phyloP scores from a whole-genome alignment of 208 protist genomes.

The Jaenimonas drosophilae region DNA sequence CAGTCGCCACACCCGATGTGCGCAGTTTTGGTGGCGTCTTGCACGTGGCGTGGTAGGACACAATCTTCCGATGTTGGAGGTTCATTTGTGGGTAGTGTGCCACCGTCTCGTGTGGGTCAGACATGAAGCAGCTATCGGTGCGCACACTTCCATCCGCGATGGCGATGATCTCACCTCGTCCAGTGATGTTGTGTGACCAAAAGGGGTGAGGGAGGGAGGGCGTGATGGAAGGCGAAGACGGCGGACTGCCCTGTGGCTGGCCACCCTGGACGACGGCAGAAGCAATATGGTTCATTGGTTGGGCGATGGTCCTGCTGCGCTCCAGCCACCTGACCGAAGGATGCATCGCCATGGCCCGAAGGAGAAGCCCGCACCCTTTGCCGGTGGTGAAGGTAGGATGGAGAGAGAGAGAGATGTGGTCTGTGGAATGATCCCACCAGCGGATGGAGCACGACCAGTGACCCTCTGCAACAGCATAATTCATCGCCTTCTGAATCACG shows the following conservation, averaged over 20 bases:
- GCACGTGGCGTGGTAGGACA: conserved; percentile 57
- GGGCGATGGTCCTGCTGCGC: conserved; percentile 6
- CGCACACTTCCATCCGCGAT: conserved; percentile 86
- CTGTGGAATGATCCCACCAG: no score
- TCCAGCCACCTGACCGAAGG: conserved; percentile 73
- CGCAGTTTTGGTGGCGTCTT: no score
- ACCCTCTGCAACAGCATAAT: no score
- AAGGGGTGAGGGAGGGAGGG: conserved; percentile 14
- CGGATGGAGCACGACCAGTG: no score
- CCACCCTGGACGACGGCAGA: background rate
- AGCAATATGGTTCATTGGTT: background rate
- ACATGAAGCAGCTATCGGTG: conserved; percentile 81
- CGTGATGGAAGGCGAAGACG: background rate
- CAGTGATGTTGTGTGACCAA: conserved; percentile 58
- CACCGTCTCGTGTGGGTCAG: conserved; percentile 31
- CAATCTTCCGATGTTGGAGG: conserved; percentile 72
- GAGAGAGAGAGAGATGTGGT: no score
- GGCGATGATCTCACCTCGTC: conserved; percentile 69
- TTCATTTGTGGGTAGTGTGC: conserved; percentile 63
- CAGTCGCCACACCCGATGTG: no score
- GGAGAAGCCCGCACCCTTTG: conserved; percentile 6
- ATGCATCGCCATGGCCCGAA: conserved; percentile 21
- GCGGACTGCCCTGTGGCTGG: no score
- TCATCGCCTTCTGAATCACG: no score
- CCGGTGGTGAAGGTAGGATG: no score